phyloP scores from a whole-genome alignment of 352 stramenopile genomes.

The Phytopythium helicoides region DNA sequence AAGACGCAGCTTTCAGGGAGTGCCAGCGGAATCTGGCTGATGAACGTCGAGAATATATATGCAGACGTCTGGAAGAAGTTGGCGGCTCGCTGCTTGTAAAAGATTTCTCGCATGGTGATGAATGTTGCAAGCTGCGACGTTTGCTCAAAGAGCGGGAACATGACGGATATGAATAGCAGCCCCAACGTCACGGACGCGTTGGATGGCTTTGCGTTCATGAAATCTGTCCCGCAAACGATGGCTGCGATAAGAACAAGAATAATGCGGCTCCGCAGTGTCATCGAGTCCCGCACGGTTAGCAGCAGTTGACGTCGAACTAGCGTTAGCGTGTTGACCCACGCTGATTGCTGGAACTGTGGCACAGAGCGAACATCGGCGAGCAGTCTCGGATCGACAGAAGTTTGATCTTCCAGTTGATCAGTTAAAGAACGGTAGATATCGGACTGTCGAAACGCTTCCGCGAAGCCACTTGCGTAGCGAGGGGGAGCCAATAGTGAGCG shows the following conservation, averaged over 20 bases:
- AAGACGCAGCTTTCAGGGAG: conserved; percentile 67
- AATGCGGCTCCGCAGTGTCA: no score
- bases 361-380: no score
- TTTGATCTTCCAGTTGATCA: conserved; percentile 25
- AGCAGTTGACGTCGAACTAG: no score
- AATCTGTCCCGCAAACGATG: conserved; percentile 36
- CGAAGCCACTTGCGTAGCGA: conserved; percentile 27
- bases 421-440: conserved; percentile 18
- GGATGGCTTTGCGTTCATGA: conserved; percentile 23
- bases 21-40: conserved; percentile 56
- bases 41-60: conserved; percentile 53
- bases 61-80: conserved; percentile 76
- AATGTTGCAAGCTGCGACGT: conserved; percentile 71
- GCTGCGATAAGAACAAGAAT: no score
- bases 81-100: conserved; percentile 77
- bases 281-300: no score
- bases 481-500: conserved; percentile 6
- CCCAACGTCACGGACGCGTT: conserved; percentile 50
- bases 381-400: no score
- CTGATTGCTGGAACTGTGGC: no score
- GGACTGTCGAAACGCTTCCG: conserved; percentile 26
- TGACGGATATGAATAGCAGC: conserved; percentile 67
- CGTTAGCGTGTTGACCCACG: no score
- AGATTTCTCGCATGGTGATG: conserved; percentile 57
- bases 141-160: conserved; percentile 74